Conservation (phyloP, 768 basidiomycete species). For the Tricholoma terreum region DNA sequence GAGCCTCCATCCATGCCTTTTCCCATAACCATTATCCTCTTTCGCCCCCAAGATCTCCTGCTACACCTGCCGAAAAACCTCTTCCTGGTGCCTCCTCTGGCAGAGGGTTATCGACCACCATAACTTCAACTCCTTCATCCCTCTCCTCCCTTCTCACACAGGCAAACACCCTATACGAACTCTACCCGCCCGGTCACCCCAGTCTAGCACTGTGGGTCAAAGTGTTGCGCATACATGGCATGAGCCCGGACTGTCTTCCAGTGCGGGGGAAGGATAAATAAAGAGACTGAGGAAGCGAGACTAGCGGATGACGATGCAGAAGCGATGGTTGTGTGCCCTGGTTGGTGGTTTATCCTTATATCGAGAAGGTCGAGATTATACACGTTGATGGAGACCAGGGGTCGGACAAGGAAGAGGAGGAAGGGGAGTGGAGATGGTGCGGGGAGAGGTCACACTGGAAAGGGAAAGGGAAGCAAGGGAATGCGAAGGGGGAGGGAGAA, state of each 20-base stretch:
- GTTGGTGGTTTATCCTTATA: conserved; percentile 53
- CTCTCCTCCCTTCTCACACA: conserved; percentile 49
- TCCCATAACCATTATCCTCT: neutral
- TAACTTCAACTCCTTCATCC: conserved; percentile 16
- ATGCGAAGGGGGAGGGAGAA: conserved; percentile 17
- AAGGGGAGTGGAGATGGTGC: conserved; percentile 1
- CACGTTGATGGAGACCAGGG: conserved; percentile 19
- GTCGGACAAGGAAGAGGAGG: conserved; percentile 16
- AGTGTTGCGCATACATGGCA: conserved; percentile 78
- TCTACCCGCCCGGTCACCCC: conserved; percentile 60
- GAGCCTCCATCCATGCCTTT: neutral
- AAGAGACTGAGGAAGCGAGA: neutral
- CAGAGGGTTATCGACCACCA: neutral
- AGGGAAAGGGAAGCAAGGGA: conserved; percentile 15
- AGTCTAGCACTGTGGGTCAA: conserved; percentile 63
- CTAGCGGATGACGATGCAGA: conserved; percentile 58
- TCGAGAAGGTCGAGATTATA: conserved; percentile 25
- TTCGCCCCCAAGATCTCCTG: neutral
- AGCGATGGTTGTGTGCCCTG: conserved; percentile 53
- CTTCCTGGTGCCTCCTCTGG: neutral
- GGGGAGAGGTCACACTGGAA: conserved; percentile 2
- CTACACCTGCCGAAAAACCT: neutral
- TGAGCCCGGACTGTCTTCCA: conserved; percentile 37
- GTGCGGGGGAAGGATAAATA: neutral
- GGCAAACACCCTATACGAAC: conserved; percentile 54